Percentiles rank a stretch among this genome's conserved stretches.
Conservation (phyloP, 495 filamentous ascomycete genomes). For the Aspergillus heteromorphus region DNA sequence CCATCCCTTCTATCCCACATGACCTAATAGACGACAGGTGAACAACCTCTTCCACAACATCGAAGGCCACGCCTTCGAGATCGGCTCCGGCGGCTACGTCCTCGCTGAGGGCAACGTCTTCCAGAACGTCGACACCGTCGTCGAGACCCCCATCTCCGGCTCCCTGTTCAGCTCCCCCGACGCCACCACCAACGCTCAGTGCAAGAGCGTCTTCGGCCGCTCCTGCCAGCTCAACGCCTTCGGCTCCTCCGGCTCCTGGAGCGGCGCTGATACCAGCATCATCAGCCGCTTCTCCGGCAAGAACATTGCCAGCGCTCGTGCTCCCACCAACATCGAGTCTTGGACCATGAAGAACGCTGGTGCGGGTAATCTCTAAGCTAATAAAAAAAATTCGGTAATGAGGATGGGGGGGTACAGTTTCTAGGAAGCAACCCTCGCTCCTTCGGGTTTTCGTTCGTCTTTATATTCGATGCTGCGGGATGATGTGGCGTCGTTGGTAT, state of each 20-base stretch:
- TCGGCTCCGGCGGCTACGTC: slow-evolving; percentile 43
- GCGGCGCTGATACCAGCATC: slow-evolving; percentile 34
- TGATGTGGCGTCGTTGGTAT: too few species aligned
- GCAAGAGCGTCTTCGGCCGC: slow-evolving; percentile 38
- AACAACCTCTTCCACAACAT: slow-evolving; percentile 57
- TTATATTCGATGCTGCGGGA: too few species aligned
- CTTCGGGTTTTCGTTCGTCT: too few species aligned
- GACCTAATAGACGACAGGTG: slow-evolving; percentile 22
- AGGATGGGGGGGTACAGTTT: too few species aligned
- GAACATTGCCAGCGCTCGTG: slow-evolving; percentile 39
- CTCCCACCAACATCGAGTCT: slow-evolving; percentile 27
- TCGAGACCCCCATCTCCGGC: slow-evolving; percentile 28
- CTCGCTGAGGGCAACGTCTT: slow-evolving; percentile 59
- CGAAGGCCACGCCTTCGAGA: slow-evolving; percentile 52
- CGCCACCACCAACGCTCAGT: slow-evolving; percentile 30
- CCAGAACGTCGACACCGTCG: slow-evolving; percentile 39
- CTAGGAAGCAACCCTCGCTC: too few species aligned
- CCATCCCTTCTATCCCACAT: neutral
- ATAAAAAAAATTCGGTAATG: too few species aligned
- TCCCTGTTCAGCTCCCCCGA: slow-evolving; percentile 38
- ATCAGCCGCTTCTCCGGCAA: slow-evolving; percentile 46
- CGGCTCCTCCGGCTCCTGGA: slow-evolving; percentile 36
- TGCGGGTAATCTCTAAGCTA: neutral
- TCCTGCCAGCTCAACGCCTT: slow-evolving; percentile 44
- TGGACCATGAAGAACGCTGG: slow-evolving; percentile 5